Base-by-base conservation (phyloP, 768 basidiomycete genomes). In the Calocybe cyanea region DNA sequence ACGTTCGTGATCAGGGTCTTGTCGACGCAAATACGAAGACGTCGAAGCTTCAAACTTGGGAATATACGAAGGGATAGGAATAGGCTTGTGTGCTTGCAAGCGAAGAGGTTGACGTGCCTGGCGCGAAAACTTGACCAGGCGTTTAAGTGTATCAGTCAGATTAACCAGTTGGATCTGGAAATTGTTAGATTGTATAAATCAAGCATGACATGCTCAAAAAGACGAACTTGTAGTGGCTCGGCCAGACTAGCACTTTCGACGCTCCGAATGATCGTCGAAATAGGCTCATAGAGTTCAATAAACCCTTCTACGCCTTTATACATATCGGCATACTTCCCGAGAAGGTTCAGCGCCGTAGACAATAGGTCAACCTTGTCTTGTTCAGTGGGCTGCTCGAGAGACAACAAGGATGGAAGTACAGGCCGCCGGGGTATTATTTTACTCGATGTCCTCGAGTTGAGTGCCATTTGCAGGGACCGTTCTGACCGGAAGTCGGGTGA, bases 31-130 rank as follows among this genome's bases (percentile, higher is more conserved):
- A 61, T 87, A 90, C 34, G 79, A 84, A 5, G 90, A 91, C 0
- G 78, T 78, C 2, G 75, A 72, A 8, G 72, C 65, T 57, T 94
- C 93, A 66, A 99, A 99, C 63, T 93, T 95, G 58, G 96, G 96
- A 19, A 92, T 76, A 64, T 91, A 93, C 0, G 92, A 80, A 3
- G 92, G 81, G 54, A 99, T 97, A 4, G 96, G 92, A 37, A 98
- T 95, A 0, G 93, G 90, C 63, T 94, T 96, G 72, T 98, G 95
- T 2, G 87, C 76, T 70, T 99, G 96, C 17, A 98, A 76, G 2
- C 65, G 69, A 21, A 99, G 81, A 0, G 96, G 92, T 42, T 70
- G 76, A 30, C 96, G 86, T 0, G 80, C 71, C 64, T 85, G 78
- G 9, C 63, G 69, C 0, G 90, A 70, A 57, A 94, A 89, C 54